Evolutionary conservation across 2,329 filamentous ascomycete genomes (phyloP).

Genomic region (Ophiostoma novo-ulmi): DNA sequence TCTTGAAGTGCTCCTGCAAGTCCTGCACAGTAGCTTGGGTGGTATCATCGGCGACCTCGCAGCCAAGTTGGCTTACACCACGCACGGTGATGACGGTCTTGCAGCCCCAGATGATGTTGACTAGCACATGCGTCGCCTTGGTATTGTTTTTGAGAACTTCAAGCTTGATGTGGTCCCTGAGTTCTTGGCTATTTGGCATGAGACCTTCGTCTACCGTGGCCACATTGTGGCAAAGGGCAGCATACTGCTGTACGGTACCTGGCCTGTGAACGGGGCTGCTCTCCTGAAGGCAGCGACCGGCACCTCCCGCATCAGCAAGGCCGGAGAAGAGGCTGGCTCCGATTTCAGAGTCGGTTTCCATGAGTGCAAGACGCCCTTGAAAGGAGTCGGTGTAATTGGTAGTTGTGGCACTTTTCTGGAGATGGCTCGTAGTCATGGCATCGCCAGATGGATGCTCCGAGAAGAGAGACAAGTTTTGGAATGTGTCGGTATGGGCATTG

Average conservation of each 20-base stretch:
- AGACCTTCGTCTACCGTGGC: not conserved
- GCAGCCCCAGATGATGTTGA: not conserved
- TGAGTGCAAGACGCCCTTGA: not conserved
- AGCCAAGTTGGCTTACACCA: not conserved
- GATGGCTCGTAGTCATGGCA: not conserved
- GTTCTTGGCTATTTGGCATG: not conserved
- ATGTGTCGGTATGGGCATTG: slow-evolving; percentile 23
- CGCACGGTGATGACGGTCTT: not conserved
- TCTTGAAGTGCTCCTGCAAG: not conserved
- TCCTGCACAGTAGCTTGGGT: not conserved
- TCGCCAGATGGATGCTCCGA: slow-evolving; percentile 20
- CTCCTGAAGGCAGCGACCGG: not conserved
- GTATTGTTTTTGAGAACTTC: not conserved
- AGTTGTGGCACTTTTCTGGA: not conserved
- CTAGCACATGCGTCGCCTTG: not conserved
- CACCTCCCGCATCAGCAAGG: not conserved
- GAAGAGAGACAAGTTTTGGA: slow-evolving; percentile 17
- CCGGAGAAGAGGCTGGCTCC: not conserved
- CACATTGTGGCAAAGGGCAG: not conserved
- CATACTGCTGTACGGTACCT: not conserved
- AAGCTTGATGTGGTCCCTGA: not conserved
- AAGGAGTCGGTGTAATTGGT: not conserved
- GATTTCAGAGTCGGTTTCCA: not conserved
- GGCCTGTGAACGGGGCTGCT: not conserved
- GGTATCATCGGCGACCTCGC: not conserved